Conservation (phyloP, 2,329 filamentous ascomycete species). For the Stemphylium beticola region DNA sequence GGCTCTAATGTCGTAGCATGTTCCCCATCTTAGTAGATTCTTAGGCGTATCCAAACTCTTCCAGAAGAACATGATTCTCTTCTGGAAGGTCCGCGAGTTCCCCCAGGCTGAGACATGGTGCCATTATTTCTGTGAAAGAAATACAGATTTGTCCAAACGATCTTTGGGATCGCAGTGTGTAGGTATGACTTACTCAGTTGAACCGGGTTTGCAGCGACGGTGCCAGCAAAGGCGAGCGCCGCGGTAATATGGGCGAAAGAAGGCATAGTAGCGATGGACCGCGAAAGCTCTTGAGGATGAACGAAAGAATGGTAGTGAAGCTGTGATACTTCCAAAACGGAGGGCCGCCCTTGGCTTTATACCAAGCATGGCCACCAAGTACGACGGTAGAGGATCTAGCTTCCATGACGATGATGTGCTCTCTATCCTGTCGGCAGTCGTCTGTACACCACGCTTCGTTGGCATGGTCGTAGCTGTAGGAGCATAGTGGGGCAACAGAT, state of each 20-base stretch:
- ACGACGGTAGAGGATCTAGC: conserved; percentile 14
- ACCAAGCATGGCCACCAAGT: conserved; percentile 25
- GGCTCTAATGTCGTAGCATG: too few relatives aligned
- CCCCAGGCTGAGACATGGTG: too few relatives aligned
- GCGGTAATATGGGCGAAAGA: conserved; percentile 40
- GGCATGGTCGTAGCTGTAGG: conserved; percentile 10
- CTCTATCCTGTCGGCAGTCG: conserved; percentile 9
- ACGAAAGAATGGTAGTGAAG: conserved; percentile 9
- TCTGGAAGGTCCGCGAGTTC: too few relatives aligned
- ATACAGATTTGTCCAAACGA: neutral
- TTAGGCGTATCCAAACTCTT: too few relatives aligned
- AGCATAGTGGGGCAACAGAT: conserved; percentile 21
- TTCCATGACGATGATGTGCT: conserved; percentile 13
- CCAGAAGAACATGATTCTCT: too few relatives aligned
- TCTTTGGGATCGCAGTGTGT: neutral
- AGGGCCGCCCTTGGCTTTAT: conserved; percentile 36
- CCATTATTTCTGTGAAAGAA: too few relatives aligned
- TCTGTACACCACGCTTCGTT: conserved; percentile 13
- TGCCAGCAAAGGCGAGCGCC: conserved; percentile 37
- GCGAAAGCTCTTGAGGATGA: conserved; percentile 16
- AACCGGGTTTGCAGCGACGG: conserved; percentile 38
- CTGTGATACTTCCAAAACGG: conserved; percentile 23
- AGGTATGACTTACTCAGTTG: conserved; percentile 19
- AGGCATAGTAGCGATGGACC: conserved; percentile 37
- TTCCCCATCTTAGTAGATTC: too few relatives aligned